A percentile compares a stretch with the other conserved stretches of the same genome.
Evolutionary conservation across 2,329 filamentous ascomycete species (phyloP).

Genomic region (Alternaria dauci): DNA sequence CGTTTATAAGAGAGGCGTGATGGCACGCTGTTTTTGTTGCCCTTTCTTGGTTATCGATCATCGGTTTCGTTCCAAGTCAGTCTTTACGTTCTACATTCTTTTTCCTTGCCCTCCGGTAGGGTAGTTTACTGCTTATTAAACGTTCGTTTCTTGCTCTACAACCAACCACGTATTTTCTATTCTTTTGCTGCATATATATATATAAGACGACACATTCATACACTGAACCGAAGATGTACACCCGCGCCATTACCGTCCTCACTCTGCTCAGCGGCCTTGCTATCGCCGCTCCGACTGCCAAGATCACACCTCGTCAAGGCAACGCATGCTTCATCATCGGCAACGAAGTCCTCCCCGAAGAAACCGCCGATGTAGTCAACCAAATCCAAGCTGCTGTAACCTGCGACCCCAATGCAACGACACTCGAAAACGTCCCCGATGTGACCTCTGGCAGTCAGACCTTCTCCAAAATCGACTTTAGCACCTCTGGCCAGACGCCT

Average conservation of each 20-base stretch:
- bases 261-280: constrained; percentile 24
- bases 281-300: constrained; percentile 23
- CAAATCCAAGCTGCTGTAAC: constrained; percentile 58
- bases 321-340: constrained; percentile 65
- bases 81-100: constrained; percentile 9
- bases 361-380: constrained; percentile 57
- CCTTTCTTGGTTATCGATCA: constrained; percentile 9
- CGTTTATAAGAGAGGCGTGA: constrained; percentile 10
- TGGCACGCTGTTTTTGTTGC: constrained; percentile 3
- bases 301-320: constrained; percentile 27
- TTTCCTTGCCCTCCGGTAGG: constrained; percentile 19
- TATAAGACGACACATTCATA: background rate
- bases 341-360: constrained; percentile 59
- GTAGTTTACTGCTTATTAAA: constrained; percentile 5
- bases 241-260: constrained; percentile 19
- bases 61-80: constrained; percentile 6
- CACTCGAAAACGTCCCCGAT: constrained; percentile 64
- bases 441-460: constrained; percentile 60
- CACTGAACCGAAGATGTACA: constrained; percentile 24
- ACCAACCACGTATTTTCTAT: background rate
- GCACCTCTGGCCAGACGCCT: constrained; percentile 57
- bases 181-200: constrained; percentile 6
- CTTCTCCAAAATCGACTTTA: constrained; percentile 67
- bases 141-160: constrained; percentile 10
- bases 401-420: constrained; percentile 59